A percentile compares a stretch with the other conserved stretches of the same genome.
phyloP scores from a whole-genome alignment of 768 basidiomycete genomes.

The Boletus sp. region DNA sequence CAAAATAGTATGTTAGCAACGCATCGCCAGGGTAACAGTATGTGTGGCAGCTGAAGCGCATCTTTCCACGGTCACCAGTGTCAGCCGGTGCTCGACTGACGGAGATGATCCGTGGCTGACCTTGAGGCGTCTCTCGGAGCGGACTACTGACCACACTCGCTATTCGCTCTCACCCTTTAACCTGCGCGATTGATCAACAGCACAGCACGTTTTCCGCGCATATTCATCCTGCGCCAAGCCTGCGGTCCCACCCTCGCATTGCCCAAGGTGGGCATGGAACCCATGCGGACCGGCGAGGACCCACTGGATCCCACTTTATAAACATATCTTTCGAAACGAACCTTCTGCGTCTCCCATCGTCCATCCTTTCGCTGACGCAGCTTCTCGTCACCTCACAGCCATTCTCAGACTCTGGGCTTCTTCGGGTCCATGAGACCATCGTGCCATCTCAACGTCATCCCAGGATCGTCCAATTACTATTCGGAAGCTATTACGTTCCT shows the following conservation, averaged over 20 bases:
- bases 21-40: not conserved
- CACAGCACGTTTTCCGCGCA: not conserved
- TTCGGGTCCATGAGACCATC: not conserved
- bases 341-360: not conserved
- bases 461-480: not conserved
- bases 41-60: not conserved
- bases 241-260: not conserved
- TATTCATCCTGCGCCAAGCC: not conserved
- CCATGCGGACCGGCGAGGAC: not conserved
- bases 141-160: not conserved
- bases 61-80: not conserved
- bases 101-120: constrained; percentile 1
- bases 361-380: too few species aligned
- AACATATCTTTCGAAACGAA: not conserved
- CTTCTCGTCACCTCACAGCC: not conserved
- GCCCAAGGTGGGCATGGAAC: not conserved
- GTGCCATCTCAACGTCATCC: not conserved
- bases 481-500: not conserved
- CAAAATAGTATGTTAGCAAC: not conserved
- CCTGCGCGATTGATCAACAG: not conserved
- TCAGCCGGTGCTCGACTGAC: not conserved
- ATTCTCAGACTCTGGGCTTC: not conserved
- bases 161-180: not conserved
- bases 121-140: constrained; percentile 1
- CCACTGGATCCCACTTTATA: not conserved